Evolutionary conservation across 2,329 filamentous ascomycete genomes (phyloP), one percentile per base, ranked within the genome.

Genomic region (Colletotrichum endophyticum): DNA sequence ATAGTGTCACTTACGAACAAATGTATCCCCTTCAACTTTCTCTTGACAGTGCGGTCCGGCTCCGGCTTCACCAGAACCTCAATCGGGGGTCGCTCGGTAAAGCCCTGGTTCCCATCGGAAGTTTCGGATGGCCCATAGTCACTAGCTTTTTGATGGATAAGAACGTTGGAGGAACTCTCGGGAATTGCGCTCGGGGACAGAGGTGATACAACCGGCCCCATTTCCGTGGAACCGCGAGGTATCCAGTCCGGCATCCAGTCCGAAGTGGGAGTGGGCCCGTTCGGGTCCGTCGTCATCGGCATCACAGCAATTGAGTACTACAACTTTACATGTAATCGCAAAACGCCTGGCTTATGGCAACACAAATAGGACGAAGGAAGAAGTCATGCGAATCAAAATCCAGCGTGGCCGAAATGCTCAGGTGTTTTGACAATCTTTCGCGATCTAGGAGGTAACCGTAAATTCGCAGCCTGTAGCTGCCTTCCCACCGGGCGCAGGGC

Each of bases 21-120:
- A 25, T 82, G 80, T 13, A 81, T 79, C 4, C 81, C 78, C 13
- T 78, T 78, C 15, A 82, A 75, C 39, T 79, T 79, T 19, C 81
- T 77, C 32, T 81, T 78, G 5, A 82, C 80, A 25, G 77, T 79
- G 27, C 81, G 67, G 30, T 79, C 73, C 27, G 68, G 67, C 36
- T 66, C 66, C 8, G 59, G 44, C 30, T 63, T 59, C 22, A 69
- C 66, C 7, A 63, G 16, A 22, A 63, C 30, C 59, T 63, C 59
- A 13, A 63, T 25, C 4, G 27, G 16, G n/a, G 59, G 59, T 34
- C 59, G 9, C 62, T 64, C 62, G 19, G 62, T 39, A 7, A 64
- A 39, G 30, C 62, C 32, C 16, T 64, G n/a, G 22, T 59, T 59
- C 7, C 25, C 56, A 28, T 59, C 56, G 11, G 44, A 49, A 59